A percentile compares a stretch with the other conserved stretches of the same genome.
Evolutionary conservation across 306 rosid genomes (phyloP).

Genomic region (Morella rubra): DNA sequence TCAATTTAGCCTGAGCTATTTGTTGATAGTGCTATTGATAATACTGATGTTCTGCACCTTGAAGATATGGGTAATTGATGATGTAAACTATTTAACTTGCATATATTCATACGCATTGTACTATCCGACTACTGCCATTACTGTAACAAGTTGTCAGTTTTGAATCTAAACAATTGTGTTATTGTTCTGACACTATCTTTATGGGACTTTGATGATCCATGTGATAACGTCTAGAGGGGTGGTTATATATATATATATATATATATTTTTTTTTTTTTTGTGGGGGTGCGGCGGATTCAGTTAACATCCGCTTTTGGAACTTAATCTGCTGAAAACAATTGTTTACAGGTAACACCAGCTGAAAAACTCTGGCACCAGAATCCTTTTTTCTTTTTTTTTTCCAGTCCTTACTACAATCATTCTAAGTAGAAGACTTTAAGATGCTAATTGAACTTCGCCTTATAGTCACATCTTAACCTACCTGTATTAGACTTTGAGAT

Average conservation of each 20-base stretch:
- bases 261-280: no score
- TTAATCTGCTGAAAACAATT: background rate
- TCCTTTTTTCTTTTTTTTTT: background rate
- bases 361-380: background rate
- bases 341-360: background rate
- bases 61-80: background rate
- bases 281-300: no score
- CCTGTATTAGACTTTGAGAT: background rate
- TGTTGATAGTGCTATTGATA: background rate
- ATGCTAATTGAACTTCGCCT: background rate
- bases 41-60: background rate
- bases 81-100: background rate
- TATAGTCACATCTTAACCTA: background rate
- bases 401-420: background rate
- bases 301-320: background rate
- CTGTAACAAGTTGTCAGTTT: background rate
- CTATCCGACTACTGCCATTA: background rate
- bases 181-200: background rate
- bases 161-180: background rate
- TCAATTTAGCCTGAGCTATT: background rate
- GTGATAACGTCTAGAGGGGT: background rate
- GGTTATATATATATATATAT: background rate
- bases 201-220: background rate
- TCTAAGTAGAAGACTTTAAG: background rate
- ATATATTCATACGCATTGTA: background rate